A percentile compares a stretch with the other conserved stretches of the same genome.
Evolutionary conservation across 2,329 filamentous ascomycete genomes (phyloP).

Genomic region (Intubia oerlemansii): DNA sequence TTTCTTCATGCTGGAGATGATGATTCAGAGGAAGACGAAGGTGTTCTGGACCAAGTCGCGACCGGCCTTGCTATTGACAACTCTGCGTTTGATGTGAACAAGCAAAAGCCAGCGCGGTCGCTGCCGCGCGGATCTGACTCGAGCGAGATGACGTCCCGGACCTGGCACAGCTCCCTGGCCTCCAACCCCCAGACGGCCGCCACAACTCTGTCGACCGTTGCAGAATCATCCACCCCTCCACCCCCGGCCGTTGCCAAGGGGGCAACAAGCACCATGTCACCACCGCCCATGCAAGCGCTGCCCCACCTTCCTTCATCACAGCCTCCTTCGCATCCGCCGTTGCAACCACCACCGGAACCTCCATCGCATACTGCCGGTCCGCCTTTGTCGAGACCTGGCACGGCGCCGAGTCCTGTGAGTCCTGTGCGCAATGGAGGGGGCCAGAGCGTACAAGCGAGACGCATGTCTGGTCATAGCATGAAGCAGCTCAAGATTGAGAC

Average conservation of each 20-base stretch:
- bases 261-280: constrained; percentile 15
- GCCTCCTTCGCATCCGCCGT: constrained; percentile 21
- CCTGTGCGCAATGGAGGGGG: no score
- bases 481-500: constrained; percentile 87
- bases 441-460: constrained; percentile 49
- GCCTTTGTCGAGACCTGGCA: no score
- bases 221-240: constrained; percentile 32
- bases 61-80: constrained; percentile 64
- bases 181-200: constrained; percentile 46
- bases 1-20: no score
- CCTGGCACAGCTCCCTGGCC: constrained; percentile 60
- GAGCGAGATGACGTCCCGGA: constrained; percentile 53
- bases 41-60: constrained; percentile 72
- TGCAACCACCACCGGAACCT: no score
- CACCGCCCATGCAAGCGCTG: constrained; percentile 26
- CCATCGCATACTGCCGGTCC: no score
- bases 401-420: no score
- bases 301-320: constrained; percentile 19
- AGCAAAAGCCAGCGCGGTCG: no score
- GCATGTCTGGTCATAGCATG: constrained; percentile 59
- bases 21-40: constrained; percentile 51
- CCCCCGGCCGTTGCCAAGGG: no score
- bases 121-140: constrained; percentile 64
- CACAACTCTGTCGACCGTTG: constrained; percentile 49
- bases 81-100: constrained; percentile 50